Conservation (phyloP, 2,329 filamentous ascomycete species). For the Fusarium verrucosum region DNA sequence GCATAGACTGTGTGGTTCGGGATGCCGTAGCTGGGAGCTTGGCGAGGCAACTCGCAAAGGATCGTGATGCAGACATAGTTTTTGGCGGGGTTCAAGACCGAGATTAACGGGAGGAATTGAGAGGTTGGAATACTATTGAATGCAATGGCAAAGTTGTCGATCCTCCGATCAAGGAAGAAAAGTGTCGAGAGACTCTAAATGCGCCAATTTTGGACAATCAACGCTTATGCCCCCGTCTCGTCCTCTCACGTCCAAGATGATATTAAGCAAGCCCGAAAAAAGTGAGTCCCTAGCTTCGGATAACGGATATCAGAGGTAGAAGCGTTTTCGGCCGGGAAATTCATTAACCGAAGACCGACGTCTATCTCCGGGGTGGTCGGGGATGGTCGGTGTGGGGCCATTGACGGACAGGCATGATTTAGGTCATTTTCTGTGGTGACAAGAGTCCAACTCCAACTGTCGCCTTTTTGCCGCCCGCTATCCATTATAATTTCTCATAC, state of each 20-base stretch:
- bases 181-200: constrained; percentile 21
- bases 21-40: constrained; percentile 46
- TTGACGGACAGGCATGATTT: constrained; percentile 44
- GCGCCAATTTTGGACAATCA: constrained; percentile 45
- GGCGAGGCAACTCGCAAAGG: constrained; percentile 47
- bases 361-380: constrained; percentile 35
- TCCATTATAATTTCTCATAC: constrained; percentile 21
- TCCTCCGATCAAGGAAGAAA: constrained; percentile 13
- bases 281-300: constrained; percentile 40
- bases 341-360: constrained; percentile 47
- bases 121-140: constrained; percentile 1
- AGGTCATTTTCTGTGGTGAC: constrained; percentile 46
- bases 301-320: constrained; percentile 30
- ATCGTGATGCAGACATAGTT: constrained; percentile 49
- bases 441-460: constrained; percentile 30
- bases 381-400: constrained; percentile 30
- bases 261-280: constrained; percentile 45
- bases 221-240: constrained; percentile 39
- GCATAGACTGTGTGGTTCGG: constrained; percentile 44
- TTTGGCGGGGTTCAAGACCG: constrained; percentile 15
- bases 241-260: constrained; percentile 48
- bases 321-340: constrained; percentile 48
- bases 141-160: constrained; percentile 5
- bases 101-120: constrained; percentile 4
- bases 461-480: constrained; percentile 34